phyloP scores from a whole-genome alignment of 2,329 filamentous ascomycete genomes.

The Trichoderma afroharzianum region DNA sequence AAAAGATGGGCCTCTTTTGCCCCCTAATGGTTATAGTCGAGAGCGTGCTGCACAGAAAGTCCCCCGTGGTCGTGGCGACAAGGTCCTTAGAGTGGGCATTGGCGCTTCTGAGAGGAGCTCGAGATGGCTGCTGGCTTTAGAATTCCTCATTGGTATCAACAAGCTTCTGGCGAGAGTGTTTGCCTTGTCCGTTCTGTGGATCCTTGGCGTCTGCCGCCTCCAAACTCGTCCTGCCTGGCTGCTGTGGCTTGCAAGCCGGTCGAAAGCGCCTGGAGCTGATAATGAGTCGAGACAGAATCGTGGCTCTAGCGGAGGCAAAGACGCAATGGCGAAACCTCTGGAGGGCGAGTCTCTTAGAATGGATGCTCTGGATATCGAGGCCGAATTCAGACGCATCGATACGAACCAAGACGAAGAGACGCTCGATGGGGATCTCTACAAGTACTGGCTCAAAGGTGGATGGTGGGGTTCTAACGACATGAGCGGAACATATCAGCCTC shows the following conservation, averaged over 20 bases:
- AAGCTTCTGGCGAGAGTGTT: conserved; percentile 33
- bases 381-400: conserved; percentile 63
- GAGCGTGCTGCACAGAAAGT: conserved; percentile 65
- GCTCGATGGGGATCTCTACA: conserved; percentile 72
- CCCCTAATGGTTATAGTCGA: conserved; percentile 60
- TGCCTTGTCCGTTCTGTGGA: conserved; percentile 46
- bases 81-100: conserved; percentile 60
- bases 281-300: background rate
- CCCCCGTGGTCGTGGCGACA: conserved; percentile 43
- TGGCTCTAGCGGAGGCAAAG: background rate
- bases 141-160: conserved; percentile 73
- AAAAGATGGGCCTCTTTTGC: conserved; percentile 41
- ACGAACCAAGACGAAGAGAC: conserved; percentile 54
- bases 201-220: conserved; percentile 49
- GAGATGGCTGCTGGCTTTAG: conserved; percentile 71
- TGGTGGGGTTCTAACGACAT: conserved; percentile 80
- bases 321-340: background rate
- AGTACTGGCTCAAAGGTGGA: conserved; percentile 78
- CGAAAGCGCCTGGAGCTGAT: conserved; percentile 27
- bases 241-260: conserved; percentile 47
- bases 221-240: conserved; percentile 49
- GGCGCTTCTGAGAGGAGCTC: conserved; percentile 75
- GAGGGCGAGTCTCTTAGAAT: background rate
- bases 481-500: conserved; percentile 72
- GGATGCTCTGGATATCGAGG: conserved; percentile 65